A percentile compares a stretch with the other conserved stretches of the same genome.
phyloP scores from a whole-genome alignment of 257 asterid genomes.

The Ehretia macrophylla region DNA sequence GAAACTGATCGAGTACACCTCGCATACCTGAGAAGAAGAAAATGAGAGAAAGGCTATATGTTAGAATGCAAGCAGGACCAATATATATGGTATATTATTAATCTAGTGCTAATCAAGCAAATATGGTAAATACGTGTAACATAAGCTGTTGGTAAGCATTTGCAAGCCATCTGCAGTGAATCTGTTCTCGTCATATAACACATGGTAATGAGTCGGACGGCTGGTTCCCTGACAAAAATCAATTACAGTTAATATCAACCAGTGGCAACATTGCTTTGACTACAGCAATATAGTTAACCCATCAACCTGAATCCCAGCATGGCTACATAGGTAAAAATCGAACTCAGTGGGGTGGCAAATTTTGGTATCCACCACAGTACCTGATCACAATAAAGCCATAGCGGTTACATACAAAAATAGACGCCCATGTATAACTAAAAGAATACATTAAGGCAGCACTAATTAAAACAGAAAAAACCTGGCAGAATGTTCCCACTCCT shows the following conservation, averaged over 20 bases:
- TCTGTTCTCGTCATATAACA: slow-evolving; percentile 59
- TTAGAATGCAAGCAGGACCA: too few relatives aligned
- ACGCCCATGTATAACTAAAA: neutral
- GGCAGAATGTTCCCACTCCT: slow-evolving; percentile 90
- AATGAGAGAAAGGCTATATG: neutral
- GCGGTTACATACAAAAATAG: neutral
- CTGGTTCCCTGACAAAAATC: slow-evolving; percentile 59
- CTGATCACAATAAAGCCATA: slow-evolving; percentile 22
- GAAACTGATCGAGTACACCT: slow-evolving; percentile 79
- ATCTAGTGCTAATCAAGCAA: slow-evolving; percentile 2
- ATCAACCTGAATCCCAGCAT: slow-evolving; percentile 76
- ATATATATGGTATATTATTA: neutral
- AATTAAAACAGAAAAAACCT: slow-evolving; percentile 32
- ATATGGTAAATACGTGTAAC: slow-evolving; percentile 58
- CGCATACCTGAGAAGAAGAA: slow-evolving; percentile 44
- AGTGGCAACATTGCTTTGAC: neutral
- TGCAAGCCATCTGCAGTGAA: slow-evolving; percentile 76
- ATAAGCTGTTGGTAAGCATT: slow-evolving; percentile 50
- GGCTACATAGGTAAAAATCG: slow-evolving; percentile 82
- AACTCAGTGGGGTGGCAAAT: slow-evolving; percentile 81
- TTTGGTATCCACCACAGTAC: slow-evolving; percentile 73
- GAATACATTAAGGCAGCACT: neutral
- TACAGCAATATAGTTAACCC: neutral
- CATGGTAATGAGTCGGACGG: slow-evolving; percentile 84
- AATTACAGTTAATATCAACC: neutral